Evolutionary conservation across 2,329 filamentous ascomycete genomes (phyloP), one percentile per base, ranked within the genome.

Genomic region (Colletotrichum coccodes): DNA sequence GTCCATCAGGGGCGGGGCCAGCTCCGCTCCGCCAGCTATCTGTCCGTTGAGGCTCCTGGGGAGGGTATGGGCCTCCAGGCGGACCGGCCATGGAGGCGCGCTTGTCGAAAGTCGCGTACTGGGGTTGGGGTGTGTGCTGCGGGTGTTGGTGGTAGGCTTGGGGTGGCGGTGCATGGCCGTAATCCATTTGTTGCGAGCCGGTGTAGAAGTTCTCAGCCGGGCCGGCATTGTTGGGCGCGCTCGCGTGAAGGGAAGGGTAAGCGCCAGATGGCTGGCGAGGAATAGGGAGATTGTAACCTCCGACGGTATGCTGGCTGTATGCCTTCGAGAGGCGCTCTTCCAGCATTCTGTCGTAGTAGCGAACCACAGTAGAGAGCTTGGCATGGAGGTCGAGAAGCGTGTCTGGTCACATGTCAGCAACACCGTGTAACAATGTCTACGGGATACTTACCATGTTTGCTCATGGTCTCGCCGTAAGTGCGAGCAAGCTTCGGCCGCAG

Each of bases 401-500:
- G 78, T 99, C 95, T 96, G 70, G 26, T 7, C 8, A 34, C 18
- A 9, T 14, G 71, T 86, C 75, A 87, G 81, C 53, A 61, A 30
- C 26, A 18, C n/a, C 28, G 32, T 12, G 1, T 16, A 12, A 6
- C 4, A 6, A 28, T 6, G 0, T 16, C 23, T 49, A 11, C 30
- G 21, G 11, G 7, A 4, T 18, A 81, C 89, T 78, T 83, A 94
- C 94, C 95, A 79, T 98, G 96, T 81, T 99, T 99, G 88, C 96
- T 98, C 96, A 99, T 98, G 0, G 96, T 98, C 83, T 99, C 96
- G 63, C 96, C 96, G 77, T 98, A 98, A 0, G 95, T 98, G 65
- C 96, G 89, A 5, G 96, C 96, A 63, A 99, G 85, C 79, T 99
- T 99, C 1, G 96, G 96, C 57, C 96, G 89, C 71, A 99, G 83